Conservation (phyloP, 805 yeast species). For the Starmerella gropengiesseri region DNA sequence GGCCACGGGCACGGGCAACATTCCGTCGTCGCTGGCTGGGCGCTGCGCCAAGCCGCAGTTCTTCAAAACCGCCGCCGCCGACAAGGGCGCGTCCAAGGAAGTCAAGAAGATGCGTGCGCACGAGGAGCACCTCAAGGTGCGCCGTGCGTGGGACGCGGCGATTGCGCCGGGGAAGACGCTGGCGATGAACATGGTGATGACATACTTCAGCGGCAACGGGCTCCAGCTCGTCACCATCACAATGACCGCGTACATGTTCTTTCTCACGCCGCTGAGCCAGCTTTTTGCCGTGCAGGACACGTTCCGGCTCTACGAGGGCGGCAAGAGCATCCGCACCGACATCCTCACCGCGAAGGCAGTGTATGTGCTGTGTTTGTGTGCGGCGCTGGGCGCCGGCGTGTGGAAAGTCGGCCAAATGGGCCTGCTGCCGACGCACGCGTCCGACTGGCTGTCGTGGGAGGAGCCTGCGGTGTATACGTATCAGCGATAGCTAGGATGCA, state of each 20-base stretch:
- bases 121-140: conserved; percentile 26
- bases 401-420: conserved; percentile 87
- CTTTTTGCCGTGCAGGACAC: conserved; percentile 45
- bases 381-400: conserved; percentile 60
- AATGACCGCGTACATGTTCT: conserved; percentile 75
- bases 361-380: conserved; percentile 39
- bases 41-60: conserved; percentile 12
- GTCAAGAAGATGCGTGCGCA: conserved; percentile 15
- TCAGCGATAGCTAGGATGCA: no score
- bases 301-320: conserved; percentile 36
- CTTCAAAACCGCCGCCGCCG: conserved; percentile 3
- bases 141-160: conserved; percentile 83
- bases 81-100: conserved; percentile 7
- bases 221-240: conserved; percentile 83
- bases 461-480: conserved; percentile 28
- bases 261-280: conserved; percentile 60
- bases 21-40: conserved; percentile 9
- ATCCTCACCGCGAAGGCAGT: conserved; percentile 37
- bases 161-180: conserved; percentile 68
- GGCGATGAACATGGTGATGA: conserved; percentile 86
- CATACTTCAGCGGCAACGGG: conserved; percentile 85
- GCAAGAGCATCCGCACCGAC: conserved; percentile 23
- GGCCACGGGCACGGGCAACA: conserved; percentile 15
- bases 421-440: conserved; percentile 68
- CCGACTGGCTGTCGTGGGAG: conserved; percentile 94